Evolutionary conservation across 2,329 filamentous ascomycete genomes (phyloP).

Genomic region (Alternaria alternata): DNA sequence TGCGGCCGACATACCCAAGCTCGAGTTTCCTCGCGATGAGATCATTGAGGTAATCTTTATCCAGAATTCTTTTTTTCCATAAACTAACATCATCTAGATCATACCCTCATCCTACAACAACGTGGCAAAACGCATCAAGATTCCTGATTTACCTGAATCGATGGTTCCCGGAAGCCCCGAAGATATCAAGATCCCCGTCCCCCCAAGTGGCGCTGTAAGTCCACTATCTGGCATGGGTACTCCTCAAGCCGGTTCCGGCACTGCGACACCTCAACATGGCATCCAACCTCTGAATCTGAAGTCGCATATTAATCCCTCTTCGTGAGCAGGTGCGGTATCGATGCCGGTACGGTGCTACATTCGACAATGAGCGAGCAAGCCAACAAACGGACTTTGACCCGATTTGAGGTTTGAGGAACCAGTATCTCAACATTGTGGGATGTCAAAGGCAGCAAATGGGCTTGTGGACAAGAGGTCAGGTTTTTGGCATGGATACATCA

Average conservation of each 20-base stretch:
- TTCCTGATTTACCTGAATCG: slow-evolving; percentile 71
- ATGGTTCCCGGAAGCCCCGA: slow-evolving; percentile 81
- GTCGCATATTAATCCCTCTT: slow-evolving; percentile 14
- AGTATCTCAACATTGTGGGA: not conserved
- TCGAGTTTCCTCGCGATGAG: slow-evolving; percentile 94
- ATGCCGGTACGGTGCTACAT: slow-evolving; percentile 28
- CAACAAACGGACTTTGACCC: slow-evolving; percentile 31
- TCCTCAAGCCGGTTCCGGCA: slow-evolving; percentile 28
- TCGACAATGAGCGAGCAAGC: slow-evolving; percentile 34
- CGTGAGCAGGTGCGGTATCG: slow-evolving; percentile 17
- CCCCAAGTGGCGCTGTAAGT: slow-evolving; percentile 61
- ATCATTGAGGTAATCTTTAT: slow-evolving; percentile 78
- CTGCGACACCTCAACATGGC: slow-evolving; percentile 9
- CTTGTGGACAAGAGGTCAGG: not conserved
- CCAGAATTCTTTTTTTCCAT: not conserved
- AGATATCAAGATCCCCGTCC: slow-evolving; percentile 80
- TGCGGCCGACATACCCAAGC: slow-evolving; percentile 88
- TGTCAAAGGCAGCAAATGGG: not conserved
- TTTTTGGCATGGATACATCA: slow-evolving; percentile 1
- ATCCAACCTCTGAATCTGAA: slow-evolving; percentile 14
- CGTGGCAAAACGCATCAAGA: slow-evolving; percentile 87
- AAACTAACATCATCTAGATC: slow-evolving; percentile 62
- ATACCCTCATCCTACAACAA: slow-evolving; percentile 98
- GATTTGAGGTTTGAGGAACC: slow-evolving; percentile 3
- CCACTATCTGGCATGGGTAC: slow-evolving; percentile 55